Conservation (phyloP, 306 rosid genomes). For the Arachis hypogaea region DNA sequence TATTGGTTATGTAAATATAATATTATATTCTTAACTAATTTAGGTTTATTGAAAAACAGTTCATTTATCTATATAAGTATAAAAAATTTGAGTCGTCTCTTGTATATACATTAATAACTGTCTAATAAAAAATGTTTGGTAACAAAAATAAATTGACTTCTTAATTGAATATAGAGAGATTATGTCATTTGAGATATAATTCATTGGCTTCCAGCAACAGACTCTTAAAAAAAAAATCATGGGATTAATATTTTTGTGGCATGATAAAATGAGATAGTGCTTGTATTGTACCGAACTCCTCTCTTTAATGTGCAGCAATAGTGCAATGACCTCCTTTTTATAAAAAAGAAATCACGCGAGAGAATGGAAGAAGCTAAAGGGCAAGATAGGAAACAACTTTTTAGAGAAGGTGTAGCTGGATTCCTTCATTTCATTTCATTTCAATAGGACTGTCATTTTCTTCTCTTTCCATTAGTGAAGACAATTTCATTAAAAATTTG, state of each 20-base stretch:
- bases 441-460: conserved; percentile 39
- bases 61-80: too few relatives aligned
- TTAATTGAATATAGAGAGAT: too few relatives aligned
- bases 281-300: conserved; percentile 31
- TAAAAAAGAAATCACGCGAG: not conserved
- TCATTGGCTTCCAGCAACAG: not conserved
- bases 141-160: too few relatives aligned
- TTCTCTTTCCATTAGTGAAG: conserved; percentile 7
- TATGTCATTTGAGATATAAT: too few relatives aligned
- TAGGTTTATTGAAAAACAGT: too few relatives aligned
- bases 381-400: conserved; percentile 16
- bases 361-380: not conserved
- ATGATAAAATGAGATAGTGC: not conserved
- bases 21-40: too few relatives aligned
- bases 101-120: too few relatives aligned
- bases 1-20: too few relatives aligned
- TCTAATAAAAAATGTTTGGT: too few relatives aligned
- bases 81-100: too few relatives aligned
- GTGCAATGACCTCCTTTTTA: too few relatives aligned
- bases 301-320: not conserved
- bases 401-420: conserved; percentile 36
- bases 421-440: conserved; percentile 26
- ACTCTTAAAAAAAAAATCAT: too few relatives aligned
- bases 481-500: conserved; percentile 12
- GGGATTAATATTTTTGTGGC: not conserved